Evolutionary conservation across 2,329 filamentous ascomycete genomes (phyloP), one percentile per base, ranked within the genome.

Genomic region (Juglanconis sp.): DNA sequence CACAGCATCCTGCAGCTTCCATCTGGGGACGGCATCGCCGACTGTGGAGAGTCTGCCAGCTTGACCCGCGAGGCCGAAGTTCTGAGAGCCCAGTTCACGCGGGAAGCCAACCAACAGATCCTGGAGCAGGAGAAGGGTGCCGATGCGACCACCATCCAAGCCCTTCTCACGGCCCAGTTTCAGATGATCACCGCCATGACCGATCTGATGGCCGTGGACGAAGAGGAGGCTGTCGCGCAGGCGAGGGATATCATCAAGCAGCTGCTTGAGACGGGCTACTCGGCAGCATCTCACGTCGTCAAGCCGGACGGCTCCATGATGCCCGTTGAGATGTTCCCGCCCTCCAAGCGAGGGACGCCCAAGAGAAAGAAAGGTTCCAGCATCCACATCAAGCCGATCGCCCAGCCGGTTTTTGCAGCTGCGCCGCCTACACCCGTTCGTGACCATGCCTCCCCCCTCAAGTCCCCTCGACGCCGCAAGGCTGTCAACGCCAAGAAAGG

Each of bases 121-220:
- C 74, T 92, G 10, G 92, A 98, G 57, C 87, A 95, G 68, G 93
- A 98, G 64, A 94, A 89, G 75, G 81, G 83, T 32, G 89, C 88
- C 11, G 92, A 97, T 70, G 85, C 88, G 24, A 86, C 84, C 17
- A 85, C 90, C 65, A 81, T 96, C 69, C 93, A 97, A 73, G 84
- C 91, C 53, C 82, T 99, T 57, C 83, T 98, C 10, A 88, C 90
- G 56, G 91, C 94, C 11, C 94, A 98, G 69, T 96, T 99, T 67
- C 93, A 97, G 68, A 94, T 93, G 2, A 84, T 98, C 63, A 81
- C 91, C 4, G 91, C 92, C 0, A 84, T 99, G 57, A 87, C 89
- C 57, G 90, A 91, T 65, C 91, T 95, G 31, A 84, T 94, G 66
- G 80, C 84, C 40, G 92, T 98, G 87, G 88, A 83, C 60, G 91